Evolutionary conservation across 148 eudicot genomes (phyloP), one percentile per base, ranked within the genome.

Genomic region (Diospyros lotus): DNA sequence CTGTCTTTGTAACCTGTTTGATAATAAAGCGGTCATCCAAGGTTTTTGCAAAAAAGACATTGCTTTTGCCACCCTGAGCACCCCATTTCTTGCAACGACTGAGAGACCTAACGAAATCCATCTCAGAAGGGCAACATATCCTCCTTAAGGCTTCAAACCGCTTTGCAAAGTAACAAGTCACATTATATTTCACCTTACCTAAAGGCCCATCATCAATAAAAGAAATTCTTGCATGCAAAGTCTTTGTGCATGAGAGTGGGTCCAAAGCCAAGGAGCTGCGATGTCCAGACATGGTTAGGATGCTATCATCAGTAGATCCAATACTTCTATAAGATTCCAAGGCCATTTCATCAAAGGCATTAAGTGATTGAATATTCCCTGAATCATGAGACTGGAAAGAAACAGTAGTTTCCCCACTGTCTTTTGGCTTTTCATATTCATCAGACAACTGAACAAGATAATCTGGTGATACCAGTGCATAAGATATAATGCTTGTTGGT

Each of bases 21-120:
- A 89, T 91, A 69, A 93, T 91, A 79, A 93, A 93, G 52, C 97
- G 77, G 58, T 95, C 98, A 75, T 95, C 99, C 77, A 95, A 87
- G 17, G 93, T 88, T 85, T 95, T 93, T 59, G 52, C 52, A 48
- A 48, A 48, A 8, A 92, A 92, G 53, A 92, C 97, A 63, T 88
- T 89, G 82, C 94, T 92, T 79, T 92, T 92, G 58, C 97, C 97
- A 79, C 97, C 94, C 77, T 92, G 97, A 43, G 97, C 94, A 39
- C 99, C 99, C 99, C 99, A 93, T 77, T 95, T 95, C 83, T 93
- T 93, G 80, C 99, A 96, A 38, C 94, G 89, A 79, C 97, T 93
- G 59, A 95, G 86, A 56, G 99, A 95, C 80, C 97, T 80, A 60
- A 89, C 73, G 61, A 83, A 93, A 80, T 95, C 94, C 75, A 87